Base-by-base conservation (phyloP, 2,329 filamentous ascomycete genomes). In the Nigrograna mackinnonii region DNA sequence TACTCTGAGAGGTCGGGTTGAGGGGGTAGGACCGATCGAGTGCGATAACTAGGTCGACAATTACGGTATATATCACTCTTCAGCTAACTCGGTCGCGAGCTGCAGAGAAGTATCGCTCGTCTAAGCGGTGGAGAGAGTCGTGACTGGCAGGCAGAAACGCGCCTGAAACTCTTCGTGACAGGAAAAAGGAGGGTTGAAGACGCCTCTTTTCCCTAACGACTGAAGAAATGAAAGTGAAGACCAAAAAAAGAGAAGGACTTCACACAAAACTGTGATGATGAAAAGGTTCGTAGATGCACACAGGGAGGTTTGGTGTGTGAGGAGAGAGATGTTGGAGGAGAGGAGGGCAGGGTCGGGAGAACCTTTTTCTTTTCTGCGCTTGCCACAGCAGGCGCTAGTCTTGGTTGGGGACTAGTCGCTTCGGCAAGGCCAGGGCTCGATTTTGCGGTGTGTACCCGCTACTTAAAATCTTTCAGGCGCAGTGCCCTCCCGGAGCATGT, bases 161-260 rank as follows among this genome's bases (percentile, higher is more conserved):
- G 66, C 62, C 58, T 68, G 65, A 66, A 66, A 66, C 64, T 63
- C 58, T 63, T 63, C 55, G 54, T 60, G 57, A 59, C 44, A 55
- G 59, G 64, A 66, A 68, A 62, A 54, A 55, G 19, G 16, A 36
- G 58, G 59, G 55, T 42, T 32, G 44, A 39, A 47, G 63, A 57
- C 51, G 54, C 61, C 64, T 66, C 64, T 63, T 48, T 54, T 63
- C 63, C 62, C 59, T 57, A 58, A 65, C 56, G 61, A 68, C 52
- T 33, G 58, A 67, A 63, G 58, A 60, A 67, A 68, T 44, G 60
- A 68, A 60, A 51, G 63, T 65, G 65, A 67, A 68, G 65, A 55
- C 65, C 64, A 68, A 69, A 46, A 67, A 58, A 64, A 62, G n/a
- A n/a, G n/a, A 54, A 56, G 62, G 64, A 63, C 63, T 67, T 67